Evolutionary conservation across 768 basidiomycete genomes (phyloP).

Genomic region (Tricholoma matsutake): DNA sequence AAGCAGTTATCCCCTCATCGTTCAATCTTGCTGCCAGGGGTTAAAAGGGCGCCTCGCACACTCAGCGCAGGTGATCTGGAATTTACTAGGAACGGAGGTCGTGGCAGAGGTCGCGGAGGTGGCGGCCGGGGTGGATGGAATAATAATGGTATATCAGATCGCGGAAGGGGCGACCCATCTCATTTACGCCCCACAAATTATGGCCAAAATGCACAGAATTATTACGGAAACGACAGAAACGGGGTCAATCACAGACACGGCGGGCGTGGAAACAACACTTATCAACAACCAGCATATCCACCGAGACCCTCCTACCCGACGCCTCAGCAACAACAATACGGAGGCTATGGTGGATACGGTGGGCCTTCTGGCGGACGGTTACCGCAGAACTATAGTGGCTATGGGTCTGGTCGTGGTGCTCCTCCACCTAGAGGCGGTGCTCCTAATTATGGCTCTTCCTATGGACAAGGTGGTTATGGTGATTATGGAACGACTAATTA

Average conservation of each 20-base stretch:
- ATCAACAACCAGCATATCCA: constrained; percentile 34
- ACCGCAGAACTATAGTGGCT: constrained; percentile 28
- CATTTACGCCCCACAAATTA: constrained; percentile 41
- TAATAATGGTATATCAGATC: constrained; percentile 27
- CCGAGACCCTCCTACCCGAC: constrained; percentile 26
- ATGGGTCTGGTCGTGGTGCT: constrained; percentile 24
- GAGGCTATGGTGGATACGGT: constrained; percentile 28
- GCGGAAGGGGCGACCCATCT: constrained; percentile 44
- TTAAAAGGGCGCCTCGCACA: constrained; percentile 51
- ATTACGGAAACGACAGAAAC: constrained; percentile 28
- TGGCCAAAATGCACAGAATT: constrained; percentile 20
- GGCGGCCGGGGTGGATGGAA: constrained; percentile 36
- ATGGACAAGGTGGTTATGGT: constrained; percentile 21
- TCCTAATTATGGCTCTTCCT: constrained; percentile 10
- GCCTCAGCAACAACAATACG: constrained; percentile 29
- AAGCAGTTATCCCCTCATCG: constrained; percentile 82
- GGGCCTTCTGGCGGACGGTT: constrained; percentile 14
- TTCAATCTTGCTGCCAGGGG: constrained; percentile 77
- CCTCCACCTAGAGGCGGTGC: constrained; percentile 26
- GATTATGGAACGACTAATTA: constrained; percentile 23
- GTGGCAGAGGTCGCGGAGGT: constrained; percentile 49
- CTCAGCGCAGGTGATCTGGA: constrained; percentile 75
- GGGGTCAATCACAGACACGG: constrained; percentile 26
- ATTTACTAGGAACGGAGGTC: constrained; percentile 52
- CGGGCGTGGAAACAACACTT: constrained; percentile 28